phyloP scores from a whole-genome alignment of 106 monocot species.

The Dioscorea alata region DNA sequence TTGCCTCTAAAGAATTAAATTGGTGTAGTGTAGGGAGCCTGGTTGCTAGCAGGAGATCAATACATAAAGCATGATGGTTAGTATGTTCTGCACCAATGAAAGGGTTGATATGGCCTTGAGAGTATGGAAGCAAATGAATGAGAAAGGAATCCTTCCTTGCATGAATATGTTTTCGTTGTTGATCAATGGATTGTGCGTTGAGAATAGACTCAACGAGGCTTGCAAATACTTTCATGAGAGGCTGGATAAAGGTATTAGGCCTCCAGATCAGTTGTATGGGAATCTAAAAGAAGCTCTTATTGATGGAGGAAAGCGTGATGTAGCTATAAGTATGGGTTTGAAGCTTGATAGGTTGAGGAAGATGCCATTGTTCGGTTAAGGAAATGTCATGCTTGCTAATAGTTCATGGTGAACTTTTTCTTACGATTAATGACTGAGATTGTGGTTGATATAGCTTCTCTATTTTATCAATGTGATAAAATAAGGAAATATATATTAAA shows the following conservation, averaged over 20 bases:
- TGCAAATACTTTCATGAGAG: conserved; percentile 73
- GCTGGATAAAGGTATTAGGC: conserved; percentile 76
- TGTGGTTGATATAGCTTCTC: too few relatives aligned
- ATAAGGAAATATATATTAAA: too few relatives aligned
- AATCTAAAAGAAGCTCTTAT: conserved; percentile 62
- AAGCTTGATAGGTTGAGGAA: conserved; percentile 63
- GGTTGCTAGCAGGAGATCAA: conserved; percentile 68
- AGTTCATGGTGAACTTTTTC: too few relatives aligned
- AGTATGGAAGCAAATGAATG: conserved; percentile 77
- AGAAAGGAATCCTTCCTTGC: conserved; percentile 65
- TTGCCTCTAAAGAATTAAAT: too few relatives aligned
- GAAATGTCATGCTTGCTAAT: background rate
- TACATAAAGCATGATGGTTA: conserved; percentile 79
- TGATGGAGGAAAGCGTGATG: conserved; percentile 53
- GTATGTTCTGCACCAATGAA: conserved; percentile 58
- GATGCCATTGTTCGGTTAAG: conserved; percentile 19
- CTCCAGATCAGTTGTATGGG: conserved; percentile 61
- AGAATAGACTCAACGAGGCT: conserved; percentile 75
- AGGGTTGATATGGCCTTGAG: conserved; percentile 69
- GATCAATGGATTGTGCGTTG: conserved; percentile 57
- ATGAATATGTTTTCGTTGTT: conserved; percentile 86
- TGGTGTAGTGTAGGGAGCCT: too few relatives aligned
- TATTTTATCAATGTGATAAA: too few relatives aligned
- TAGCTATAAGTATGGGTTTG: conserved; percentile 38
- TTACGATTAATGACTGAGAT: too few relatives aligned